Conservation (phyloP, 2,329 filamentous ascomycete species). For the Laburnicola sp. region DNA sequence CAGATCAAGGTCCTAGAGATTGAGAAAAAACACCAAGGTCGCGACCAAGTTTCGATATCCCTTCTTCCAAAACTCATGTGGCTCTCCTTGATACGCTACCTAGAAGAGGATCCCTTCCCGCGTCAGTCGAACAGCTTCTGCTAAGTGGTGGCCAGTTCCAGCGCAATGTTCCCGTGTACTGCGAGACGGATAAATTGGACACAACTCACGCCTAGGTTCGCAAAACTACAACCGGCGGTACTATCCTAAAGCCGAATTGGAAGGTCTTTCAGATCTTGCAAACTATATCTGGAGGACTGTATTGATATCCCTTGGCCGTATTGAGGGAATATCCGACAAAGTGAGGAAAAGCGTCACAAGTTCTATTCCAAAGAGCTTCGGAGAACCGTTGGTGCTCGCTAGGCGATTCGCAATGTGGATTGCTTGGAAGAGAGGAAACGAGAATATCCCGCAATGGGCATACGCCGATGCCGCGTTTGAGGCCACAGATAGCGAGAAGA, state of each 20-base stretch:
- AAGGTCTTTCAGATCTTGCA: constrained; percentile 61
- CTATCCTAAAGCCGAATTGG: constrained; percentile 65
- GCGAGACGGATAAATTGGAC: constrained; percentile 59
- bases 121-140: constrained; percentile 58
- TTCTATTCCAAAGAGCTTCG: constrained; percentile 65
- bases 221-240: constrained; percentile 62
- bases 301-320: constrained; percentile 62
- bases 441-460: constrained; percentile 64
- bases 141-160: constrained; percentile 59
- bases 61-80: constrained; percentile 70
- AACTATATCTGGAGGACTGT: constrained; percentile 66
- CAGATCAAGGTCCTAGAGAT: constrained; percentile 68
- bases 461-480: constrained; percentile 59
- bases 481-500: constrained; percentile 50
- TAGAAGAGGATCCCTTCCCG: constrained; percentile 67
- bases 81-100: constrained; percentile 66
- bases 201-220: constrained; percentile 55
- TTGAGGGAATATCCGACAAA: constrained; percentile 63
- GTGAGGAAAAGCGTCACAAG: constrained; percentile 62
- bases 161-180: constrained; percentile 60
- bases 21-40: constrained; percentile 69
- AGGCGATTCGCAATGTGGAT: constrained; percentile 66
- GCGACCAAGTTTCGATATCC: constrained; percentile 68
- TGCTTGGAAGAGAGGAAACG: constrained; percentile 69
- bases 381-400: constrained; percentile 63